Evolutionary conservation across 192 early-diverging fungal species (phyloP).

Genomic region (Lunasporangiospora selenospora): DNA sequence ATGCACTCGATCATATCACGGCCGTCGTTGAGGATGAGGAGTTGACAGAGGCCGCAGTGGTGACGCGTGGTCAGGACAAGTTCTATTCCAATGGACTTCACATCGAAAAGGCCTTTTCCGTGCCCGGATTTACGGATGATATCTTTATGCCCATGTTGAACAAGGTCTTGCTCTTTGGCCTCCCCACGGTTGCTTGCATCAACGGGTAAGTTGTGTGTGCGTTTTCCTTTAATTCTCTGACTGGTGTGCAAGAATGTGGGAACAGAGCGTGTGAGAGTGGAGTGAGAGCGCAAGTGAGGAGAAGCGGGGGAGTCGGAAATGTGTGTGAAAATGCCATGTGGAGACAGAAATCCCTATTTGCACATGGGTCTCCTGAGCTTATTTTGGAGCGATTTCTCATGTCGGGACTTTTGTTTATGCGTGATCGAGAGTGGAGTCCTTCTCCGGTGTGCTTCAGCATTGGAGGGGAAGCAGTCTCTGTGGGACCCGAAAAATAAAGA

Average conservation of each 20-base stretch:
- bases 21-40: conserved; percentile 40
- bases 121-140: conserved; percentile 50
- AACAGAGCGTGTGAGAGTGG: neutral
- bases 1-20: conserved; percentile 60
- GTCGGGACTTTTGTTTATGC: no score
- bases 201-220: no score
- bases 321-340: neutral
- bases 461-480: no score
- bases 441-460: no score
- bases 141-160: conserved; percentile 57
- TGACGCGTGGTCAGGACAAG: conserved; percentile 64
- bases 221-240: no score
- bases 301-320: neutral
- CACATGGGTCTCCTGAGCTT: no score
- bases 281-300: neutral
- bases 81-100: conserved; percentile 73
- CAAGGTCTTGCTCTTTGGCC: conserved; percentile 61
- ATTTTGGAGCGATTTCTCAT: no score
- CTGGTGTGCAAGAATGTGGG: neutral
- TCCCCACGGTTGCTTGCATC: conserved; percentile 72
- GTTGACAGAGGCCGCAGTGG: conserved; percentile 52
- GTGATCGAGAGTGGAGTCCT: no score
- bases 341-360: neutral
- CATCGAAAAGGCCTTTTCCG: conserved; percentile 21
- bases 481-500: no score